phyloP scores from a whole-genome alignment of 345 rosid species.

The Geranium rotundifolium region DNA sequence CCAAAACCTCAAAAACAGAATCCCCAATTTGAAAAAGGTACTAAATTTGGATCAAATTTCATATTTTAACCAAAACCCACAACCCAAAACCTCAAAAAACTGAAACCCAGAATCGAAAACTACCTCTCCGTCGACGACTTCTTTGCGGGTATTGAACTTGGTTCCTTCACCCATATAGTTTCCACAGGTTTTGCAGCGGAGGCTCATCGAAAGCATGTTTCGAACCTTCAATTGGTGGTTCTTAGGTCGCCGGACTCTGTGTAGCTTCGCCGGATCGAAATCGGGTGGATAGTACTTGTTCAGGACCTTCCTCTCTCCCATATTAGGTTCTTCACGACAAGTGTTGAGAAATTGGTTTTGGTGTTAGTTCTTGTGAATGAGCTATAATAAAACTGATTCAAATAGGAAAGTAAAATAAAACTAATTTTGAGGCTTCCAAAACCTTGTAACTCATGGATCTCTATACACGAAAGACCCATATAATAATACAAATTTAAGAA shows the following conservation, averaged over 20 bases:
- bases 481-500: too few species aligned
- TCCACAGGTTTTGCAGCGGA: slow-evolving; percentile 77
- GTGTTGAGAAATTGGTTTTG: too few species aligned
- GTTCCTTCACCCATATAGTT: slow-evolving; percentile 89
- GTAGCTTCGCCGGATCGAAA: slow-evolving; percentile 81
- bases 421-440: too few species aligned
- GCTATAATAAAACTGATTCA: too few species aligned
- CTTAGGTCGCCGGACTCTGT: slow-evolving; percentile 60
- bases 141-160: slow-evolving; percentile 86
- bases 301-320: slow-evolving; percentile 93
- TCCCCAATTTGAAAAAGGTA: background rate
- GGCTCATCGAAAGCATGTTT: slow-evolving; percentile 98
- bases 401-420: too few species aligned
- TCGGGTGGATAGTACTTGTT: slow-evolving; percentile 96
- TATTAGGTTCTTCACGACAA: too few species aligned
- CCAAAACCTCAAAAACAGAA: too few species aligned
- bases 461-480: too few species aligned
- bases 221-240: slow-evolving; percentile 87
- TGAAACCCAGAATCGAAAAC: background rate
- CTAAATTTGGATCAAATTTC: background rate
- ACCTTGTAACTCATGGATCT: too few species aligned
- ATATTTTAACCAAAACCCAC: background rate
- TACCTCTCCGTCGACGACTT: slow-evolving; percentile 85
- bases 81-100: background rate
- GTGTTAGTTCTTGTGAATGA: too few species aligned